Evolutionary conservation across 768 basidiomycete species (phyloP), one percentile per base, ranked within the genome.

Genomic region (Boletus edulis): DNA sequence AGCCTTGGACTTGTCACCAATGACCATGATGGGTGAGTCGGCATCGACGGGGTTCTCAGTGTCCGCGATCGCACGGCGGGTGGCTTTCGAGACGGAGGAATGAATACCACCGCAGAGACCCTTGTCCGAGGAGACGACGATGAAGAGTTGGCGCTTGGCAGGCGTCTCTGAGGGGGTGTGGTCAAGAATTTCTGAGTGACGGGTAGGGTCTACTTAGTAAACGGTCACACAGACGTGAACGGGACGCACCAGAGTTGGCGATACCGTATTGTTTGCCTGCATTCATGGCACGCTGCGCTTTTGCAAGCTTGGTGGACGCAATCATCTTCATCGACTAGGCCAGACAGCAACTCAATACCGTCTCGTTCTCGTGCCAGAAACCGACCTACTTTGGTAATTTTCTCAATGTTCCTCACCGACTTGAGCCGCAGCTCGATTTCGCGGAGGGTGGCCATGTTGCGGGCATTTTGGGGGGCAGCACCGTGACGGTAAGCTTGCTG

Each of bases 51-150:
- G 70, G 59, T 74, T 72, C 45, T 74, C 75, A 42, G 77, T 75
- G 64, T 83, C 80, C 31, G 71, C 74, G 52, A 95, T 67, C 31
- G 82, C 87, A 54, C 81, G 83, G 62, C 91, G 90, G 48, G 93
- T 90, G 52, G 85, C 84, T 76, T 98, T 97, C 63, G 89, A 81
- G 69, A 98, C 91, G 51, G 93, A 94, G 40, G 96, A 98, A 80
- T 98, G 96, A 67, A 99, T 96, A 81, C 97, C 96, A 76, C 97
- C 96, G 70, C 96, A 99, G 54, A 99, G 91, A 76, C 97, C 96
- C 77, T 95, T 94, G 86, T 98, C 96, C 52, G 96, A 98, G 44
- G 96, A 97, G 67, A 97, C 75, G 71, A 95, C 92, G 62, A 98
- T 72, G 79, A 96, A 94, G 62, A 98, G 92, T 69, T 89, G 91